A percentile compares a stretch with the other conserved stretches of the same genome.
phyloP scores from a whole-genome alignment of 306 rosid species.

The Adenanthera pavonina region DNA sequence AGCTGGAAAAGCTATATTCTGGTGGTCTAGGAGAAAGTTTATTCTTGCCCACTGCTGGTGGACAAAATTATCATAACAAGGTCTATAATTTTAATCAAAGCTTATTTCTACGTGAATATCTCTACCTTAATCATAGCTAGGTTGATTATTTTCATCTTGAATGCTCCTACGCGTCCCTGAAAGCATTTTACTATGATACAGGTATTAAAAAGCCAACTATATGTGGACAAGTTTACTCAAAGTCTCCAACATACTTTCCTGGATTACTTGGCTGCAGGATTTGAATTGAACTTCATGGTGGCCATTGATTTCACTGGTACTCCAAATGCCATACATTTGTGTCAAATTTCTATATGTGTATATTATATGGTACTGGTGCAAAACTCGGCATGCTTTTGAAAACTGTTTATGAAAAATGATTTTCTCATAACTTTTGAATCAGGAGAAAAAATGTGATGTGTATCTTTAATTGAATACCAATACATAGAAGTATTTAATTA shows the following conservation, averaged over 20 bases:
- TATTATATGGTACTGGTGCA: background rate
- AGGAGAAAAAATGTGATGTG: background rate
- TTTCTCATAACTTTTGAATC: background rate
- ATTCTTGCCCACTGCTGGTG: conserved; percentile 56
- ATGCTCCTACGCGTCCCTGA: conserved; percentile 36
- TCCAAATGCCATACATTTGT: conserved; percentile 20
- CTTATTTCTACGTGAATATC: conserved; percentile 27
- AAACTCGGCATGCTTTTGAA: background rate
- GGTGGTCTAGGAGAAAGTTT: conserved; percentile 74
- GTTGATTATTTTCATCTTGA: conserved; percentile 46
- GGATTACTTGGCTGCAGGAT: conserved; percentile 92
- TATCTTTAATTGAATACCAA: background rate
- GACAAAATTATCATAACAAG: conserved; percentile 82
- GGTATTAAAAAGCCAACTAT: conserved; percentile 82
- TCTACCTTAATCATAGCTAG: conserved; percentile 63
- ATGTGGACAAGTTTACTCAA: conserved; percentile 76
- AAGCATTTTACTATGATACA: conserved; percentile 49
- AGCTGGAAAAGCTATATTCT: conserved; percentile 77
- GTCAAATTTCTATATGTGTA: background rate
- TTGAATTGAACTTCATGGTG: conserved; percentile 93
- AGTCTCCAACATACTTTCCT: conserved; percentile 80
- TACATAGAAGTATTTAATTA: background rate
- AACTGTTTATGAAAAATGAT: background rate
- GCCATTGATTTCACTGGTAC: conserved; percentile 96
- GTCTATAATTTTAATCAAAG: conserved; percentile 49